Base-by-base conservation (phyloP, 768 basidiomycete species). In the Auricularia auricula-judae region DNA sequence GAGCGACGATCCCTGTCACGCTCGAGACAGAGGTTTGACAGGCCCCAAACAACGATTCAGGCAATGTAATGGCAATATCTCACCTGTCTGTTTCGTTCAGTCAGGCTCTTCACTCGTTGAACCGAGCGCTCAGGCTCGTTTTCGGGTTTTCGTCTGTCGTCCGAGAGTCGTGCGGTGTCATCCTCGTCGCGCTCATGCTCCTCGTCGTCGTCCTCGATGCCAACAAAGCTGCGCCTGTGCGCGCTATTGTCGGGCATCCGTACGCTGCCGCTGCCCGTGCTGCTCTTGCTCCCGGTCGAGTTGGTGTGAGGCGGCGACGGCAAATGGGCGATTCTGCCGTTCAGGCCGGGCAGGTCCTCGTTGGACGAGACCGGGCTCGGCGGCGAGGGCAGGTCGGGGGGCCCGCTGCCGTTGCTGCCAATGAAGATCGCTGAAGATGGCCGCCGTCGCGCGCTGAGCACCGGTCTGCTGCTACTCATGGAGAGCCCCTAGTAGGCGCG, bases 281-380 rank as follows among this genome's bases (percentile, higher is more conserved):
- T 85, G 69, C 88, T 89, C 43, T 88, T 87, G 72, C 88, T 90
- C 39, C 87, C 89, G 1, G 89, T 91, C 11, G 89, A 91, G 71
- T 91, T 91, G 21, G 91, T 89, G 34, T 88, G 89, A 53, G 91
- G 91, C 0, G 91, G 91, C 29, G 89, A 91, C 1, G 91, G 90
- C 4, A 92, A 73, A 4, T 90, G 89, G 4, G 88, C 79, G 39
- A 42, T 14, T 42, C 76, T 67, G 70, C 72, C 3, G 84, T 80
- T 65, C 79, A 77, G 39, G 79, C 75, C 29, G 76, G 78, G 11
- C 86, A 86, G 66, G 84, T 87, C n/a, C 60, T 75, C 75, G 86
- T 84, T 3, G 86, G 86, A 67, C 85, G 86, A 61, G 87, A 87
- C 54, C 89, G 80, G 69, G 87, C 86, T 3, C 88, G 54, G 85